phyloP scores from a whole-genome alignment of 768 basidiomycete species.

The Pulveroboletus frians region DNA sequence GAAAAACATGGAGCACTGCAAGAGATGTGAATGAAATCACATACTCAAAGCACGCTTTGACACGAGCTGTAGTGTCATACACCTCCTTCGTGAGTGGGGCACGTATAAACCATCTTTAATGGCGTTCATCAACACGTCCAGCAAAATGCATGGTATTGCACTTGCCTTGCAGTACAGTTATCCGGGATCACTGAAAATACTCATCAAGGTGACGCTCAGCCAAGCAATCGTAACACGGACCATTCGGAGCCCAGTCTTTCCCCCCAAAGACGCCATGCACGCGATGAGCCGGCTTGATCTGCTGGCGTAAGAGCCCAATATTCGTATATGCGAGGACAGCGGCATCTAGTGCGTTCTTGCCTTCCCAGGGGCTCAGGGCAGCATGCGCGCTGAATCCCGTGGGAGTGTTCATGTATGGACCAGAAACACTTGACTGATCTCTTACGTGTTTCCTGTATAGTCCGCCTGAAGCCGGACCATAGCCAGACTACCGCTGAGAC shows the following conservation, averaged over 20 bases:
- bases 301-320: conserved; percentile 76
- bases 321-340: conserved; percentile 82
- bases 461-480: conserved; percentile 56
- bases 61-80: conserved; percentile 50
- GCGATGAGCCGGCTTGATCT: conserved; percentile 69
- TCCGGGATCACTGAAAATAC: conserved; percentile 68
- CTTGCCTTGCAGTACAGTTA: conserved; percentile 66
- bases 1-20: background rate
- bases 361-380: conserved; percentile 79
- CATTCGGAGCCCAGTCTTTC: conserved; percentile 68
- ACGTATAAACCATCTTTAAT: conserved; percentile 61
- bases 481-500: conserved; percentile 60
- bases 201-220: background rate
- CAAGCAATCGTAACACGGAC: conserved; percentile 34
- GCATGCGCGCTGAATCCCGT: conserved; percentile 65
- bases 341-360: conserved; percentile 77
- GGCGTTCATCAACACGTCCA: background rate
- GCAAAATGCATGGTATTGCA: background rate
- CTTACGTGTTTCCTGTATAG: conserved; percentile 70
- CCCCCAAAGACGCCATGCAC: conserved; percentile 79
- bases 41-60: conserved; percentile 69
- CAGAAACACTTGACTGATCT: background rate
- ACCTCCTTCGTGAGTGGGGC: conserved; percentile 64
- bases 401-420: background rate
- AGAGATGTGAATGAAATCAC: conserved; percentile 15